Base-by-base conservation (phyloP, 2,329 filamentous ascomycete species). In the Ceratocystiopsis brevicomis region DNA sequence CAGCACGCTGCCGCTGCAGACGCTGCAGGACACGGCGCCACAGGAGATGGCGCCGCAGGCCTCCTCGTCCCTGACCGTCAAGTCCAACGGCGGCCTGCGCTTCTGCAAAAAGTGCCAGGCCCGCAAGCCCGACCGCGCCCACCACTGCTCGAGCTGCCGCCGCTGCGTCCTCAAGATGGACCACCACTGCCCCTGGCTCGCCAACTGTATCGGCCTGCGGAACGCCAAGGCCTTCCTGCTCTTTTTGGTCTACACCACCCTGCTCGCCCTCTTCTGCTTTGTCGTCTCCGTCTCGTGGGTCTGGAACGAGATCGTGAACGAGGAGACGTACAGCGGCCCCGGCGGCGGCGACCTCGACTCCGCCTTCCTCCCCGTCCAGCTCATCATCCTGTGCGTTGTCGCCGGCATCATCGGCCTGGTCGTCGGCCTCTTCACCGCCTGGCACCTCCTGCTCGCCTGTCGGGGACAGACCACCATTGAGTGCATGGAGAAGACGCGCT, bases 131-230 rank as follows among this genome's bases (percentile, higher is more conserved):
- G 90, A 98, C 62, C 83, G 90, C 48, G 78, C 88, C 32, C 90
- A 98, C 60, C 90, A 98, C 65, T 98, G 90, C 69, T 93, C 85
- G 12, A 92, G 86, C 4, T 98, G 90, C 63, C 76, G 80, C 52
- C 80, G 81, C 55, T 98, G 90, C 59, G 87, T 98, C 21, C 69
- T 98, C 59, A 98, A 98, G 68, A 98, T 98, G 90, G 90, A 98
- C 58, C 90, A 98, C 60, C 90, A 98, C 64, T 98, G 90, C 59
- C 90, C 90, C 15, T 98, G 90, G 90, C 71, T 98, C 41, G 88
- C 90, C 25, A 94, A 85, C 4, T 98, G 90, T 60, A 82, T 98
- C 47, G 90, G 90, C 17, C 66, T 98, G 50, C 76, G 76, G 56
- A 98, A 98, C 62, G 92, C 95, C 68, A 98, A 98, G 63, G 72